Percentiles rank a stretch among this genome's conserved stretches.
Conservation (phyloP, 345 rosid genomes). For the Gossypium thurberi region DNA sequence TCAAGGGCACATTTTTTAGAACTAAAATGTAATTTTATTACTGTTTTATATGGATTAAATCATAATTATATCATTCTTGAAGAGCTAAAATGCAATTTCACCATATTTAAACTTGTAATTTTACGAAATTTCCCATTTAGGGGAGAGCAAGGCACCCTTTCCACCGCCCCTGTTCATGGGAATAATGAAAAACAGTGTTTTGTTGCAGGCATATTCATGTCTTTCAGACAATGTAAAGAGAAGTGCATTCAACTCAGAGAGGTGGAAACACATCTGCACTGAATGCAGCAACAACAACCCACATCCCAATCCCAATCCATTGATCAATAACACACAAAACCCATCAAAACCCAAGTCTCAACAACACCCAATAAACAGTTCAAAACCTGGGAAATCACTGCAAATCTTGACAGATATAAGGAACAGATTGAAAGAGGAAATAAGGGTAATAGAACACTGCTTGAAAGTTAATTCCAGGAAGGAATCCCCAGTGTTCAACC, state of each 20-base stretch:
- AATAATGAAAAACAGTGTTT: background rate
- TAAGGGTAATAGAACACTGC: conserved; percentile 70
- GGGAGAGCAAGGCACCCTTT: no score
- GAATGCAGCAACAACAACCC: conserved; percentile 59
- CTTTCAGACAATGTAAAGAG: conserved; percentile 56
- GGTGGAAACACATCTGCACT: conserved; percentile 44
- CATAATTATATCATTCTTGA: no score
- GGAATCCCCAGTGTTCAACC: conserved; percentile 25
- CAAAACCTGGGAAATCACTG: conserved; percentile 13
- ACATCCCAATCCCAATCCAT: background rate
- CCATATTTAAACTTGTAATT: no score
- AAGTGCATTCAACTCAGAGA: conserved; percentile 50
- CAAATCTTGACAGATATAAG: conserved; percentile 39
- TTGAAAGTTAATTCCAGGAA: conserved; percentile 36
- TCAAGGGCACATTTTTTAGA: no score
- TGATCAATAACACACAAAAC: background rate
- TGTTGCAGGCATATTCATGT: conserved; percentile 65
- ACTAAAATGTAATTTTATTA: no score
- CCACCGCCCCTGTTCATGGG: background rate
- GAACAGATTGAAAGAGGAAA: conserved; percentile 72
- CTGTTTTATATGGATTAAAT: no score
- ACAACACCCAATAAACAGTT: no score
- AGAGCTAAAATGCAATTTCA: no score
- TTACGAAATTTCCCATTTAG: no score
- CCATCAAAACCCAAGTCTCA: conserved; percentile 9